These are phyloP conservation scores for Solanum rostratum DNA, from an alignment of 257 asterid species.

Conservation along the genomic window DNA sequence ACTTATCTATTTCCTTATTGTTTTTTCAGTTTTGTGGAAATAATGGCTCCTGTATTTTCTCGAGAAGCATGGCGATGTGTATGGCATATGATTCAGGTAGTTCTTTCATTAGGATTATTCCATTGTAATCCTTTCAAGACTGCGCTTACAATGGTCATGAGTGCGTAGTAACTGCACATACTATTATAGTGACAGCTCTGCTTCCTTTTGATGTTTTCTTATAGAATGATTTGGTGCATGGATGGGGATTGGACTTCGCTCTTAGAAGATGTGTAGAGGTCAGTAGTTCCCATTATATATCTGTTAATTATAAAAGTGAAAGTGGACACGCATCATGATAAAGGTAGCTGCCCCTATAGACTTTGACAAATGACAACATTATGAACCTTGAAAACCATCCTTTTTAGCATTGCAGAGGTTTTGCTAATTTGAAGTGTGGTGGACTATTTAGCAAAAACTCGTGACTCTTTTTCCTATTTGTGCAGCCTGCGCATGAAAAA, in stretches of 20 bases:
- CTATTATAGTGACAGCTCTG: not conserved
- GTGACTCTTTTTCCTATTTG: not conserved
- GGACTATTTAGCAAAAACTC: not conserved
- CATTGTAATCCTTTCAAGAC: not conserved
- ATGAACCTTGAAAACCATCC: not conserved
- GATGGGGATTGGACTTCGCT: constrained; percentile 99
- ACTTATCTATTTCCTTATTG: not conserved
- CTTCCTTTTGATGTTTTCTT: constrained; percentile 5
- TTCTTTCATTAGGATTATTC: not conserved
- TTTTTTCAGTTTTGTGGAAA: constrained; percentile 86
- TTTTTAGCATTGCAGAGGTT: not conserved
- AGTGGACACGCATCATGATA: not conserved
- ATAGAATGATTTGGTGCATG: constrained; percentile 98
- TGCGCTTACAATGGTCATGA: not conserved
- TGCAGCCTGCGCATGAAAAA: constrained; percentile 27
- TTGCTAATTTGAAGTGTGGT: not conserved
- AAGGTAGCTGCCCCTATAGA: not conserved
- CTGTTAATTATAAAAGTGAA: not conserved
- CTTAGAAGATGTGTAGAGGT: constrained; percentile 94
- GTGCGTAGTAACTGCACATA: not conserved
- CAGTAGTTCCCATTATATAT: constrained; percentile 15
- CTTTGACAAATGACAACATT: not conserved
- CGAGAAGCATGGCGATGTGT: constrained; percentile 99
- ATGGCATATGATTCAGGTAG: constrained; percentile 99
- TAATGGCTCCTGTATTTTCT: constrained; percentile 99